Evolutionary conservation across 1,284 basidiomycete genomes (phyloP).

Genomic region (Moesziomyces parantarcticus): DNA sequence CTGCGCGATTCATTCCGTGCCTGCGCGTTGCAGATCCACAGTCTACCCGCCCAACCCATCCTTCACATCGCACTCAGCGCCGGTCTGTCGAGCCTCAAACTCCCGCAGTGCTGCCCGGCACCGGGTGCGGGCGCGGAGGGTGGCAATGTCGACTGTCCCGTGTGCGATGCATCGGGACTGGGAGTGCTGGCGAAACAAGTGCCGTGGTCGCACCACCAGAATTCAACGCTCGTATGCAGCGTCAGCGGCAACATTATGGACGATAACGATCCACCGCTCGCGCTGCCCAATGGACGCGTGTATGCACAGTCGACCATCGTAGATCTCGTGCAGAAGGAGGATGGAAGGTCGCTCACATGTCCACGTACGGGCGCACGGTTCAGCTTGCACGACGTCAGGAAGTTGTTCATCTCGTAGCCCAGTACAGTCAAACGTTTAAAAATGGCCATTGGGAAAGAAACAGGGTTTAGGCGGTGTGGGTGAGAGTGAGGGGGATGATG

Average conservation of each 20-base stretch:
- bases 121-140: background rate
- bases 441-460: too few species aligned
- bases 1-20: slow-evolving; percentile 49
- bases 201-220: slow-evolving; percentile 91
- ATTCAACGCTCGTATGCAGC: slow-evolving; percentile 92
- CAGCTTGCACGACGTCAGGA: slow-evolving; percentile 77
- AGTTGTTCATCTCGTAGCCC: slow-evolving; percentile 68
- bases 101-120: slow-evolving; percentile 52
- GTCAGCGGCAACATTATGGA: slow-evolving; percentile 93
- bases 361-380: slow-evolving; percentile 79
- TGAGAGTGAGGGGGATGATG: slow-evolving; percentile 70
- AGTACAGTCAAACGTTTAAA: too few species aligned
- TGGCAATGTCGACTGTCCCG: slow-evolving; percentile 78
- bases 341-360: slow-evolving; percentile 78
- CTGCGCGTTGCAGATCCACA: slow-evolving; percentile 54
- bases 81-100: slow-evolving; percentile 56
- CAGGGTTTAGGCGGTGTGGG: background rate
- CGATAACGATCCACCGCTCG: slow-evolving; percentile 88
- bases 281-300: slow-evolving; percentile 90
- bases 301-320: slow-evolving; percentile 86
- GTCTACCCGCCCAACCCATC: slow-evolving; percentile 52
- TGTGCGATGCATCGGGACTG: slow-evolving; percentile 79
- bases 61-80: slow-evolving; percentile 64
- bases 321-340: slow-evolving; percentile 80
- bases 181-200: slow-evolving; percentile 82